Evolutionary conservation across 1,284 basidiomycete species (phyloP).

Genomic region (Malassezia cuniculi): DNA sequence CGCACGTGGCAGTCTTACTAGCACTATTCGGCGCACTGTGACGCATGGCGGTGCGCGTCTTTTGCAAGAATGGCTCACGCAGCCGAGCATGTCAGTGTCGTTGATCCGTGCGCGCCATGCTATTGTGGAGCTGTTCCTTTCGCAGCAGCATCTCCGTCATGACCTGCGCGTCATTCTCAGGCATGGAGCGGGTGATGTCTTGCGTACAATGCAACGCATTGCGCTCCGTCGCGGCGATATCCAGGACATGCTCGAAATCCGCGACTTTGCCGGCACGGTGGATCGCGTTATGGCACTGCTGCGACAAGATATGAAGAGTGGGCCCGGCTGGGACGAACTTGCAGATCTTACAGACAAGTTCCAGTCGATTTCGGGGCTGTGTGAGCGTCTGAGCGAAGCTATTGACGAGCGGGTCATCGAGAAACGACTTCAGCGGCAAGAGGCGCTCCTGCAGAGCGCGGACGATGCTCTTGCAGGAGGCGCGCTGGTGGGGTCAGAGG

Average conservation of each 20-base stretch:
- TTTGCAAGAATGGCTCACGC: conserved; percentile 31
- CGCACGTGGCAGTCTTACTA: conserved; percentile 29
- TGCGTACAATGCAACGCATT: conserved; percentile 33
- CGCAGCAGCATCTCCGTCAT: conserved; percentile 18
- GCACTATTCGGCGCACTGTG: conserved; percentile 33
- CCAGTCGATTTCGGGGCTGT: conserved; percentile 16
- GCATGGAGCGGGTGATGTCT: conserved; percentile 28
- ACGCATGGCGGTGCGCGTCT: conserved; percentile 36
- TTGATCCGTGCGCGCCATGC: conserved; percentile 26
- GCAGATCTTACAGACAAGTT: conserved; percentile 11
- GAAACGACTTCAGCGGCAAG: conserved; percentile 23
- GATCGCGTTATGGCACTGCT: conserved; percentile 13
- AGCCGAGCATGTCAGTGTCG: conserved; percentile 24
- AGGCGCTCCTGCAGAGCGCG: conserved; percentile 18
- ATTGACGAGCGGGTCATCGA: conserved; percentile 44
- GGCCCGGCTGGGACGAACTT: conserved; percentile 5
- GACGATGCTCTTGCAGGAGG: conserved; percentile 5
- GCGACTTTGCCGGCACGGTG: conserved; percentile 28
- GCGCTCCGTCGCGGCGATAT: conserved; percentile 29
- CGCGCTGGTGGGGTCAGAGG: conserved; percentile 10
- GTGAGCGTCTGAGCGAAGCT: conserved; percentile 22
- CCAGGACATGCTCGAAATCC: conserved; percentile 37
- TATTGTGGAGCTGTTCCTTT: conserved; percentile 26
- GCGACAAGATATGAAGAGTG: not conserved
- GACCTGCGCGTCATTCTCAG: conserved; percentile 23